Percentiles rank a stretch among this genome's conserved stretches.
Conservation (phyloP, 2,329 filamentous ascomycete genomes). For the Aspergillus ustus region DNA sequence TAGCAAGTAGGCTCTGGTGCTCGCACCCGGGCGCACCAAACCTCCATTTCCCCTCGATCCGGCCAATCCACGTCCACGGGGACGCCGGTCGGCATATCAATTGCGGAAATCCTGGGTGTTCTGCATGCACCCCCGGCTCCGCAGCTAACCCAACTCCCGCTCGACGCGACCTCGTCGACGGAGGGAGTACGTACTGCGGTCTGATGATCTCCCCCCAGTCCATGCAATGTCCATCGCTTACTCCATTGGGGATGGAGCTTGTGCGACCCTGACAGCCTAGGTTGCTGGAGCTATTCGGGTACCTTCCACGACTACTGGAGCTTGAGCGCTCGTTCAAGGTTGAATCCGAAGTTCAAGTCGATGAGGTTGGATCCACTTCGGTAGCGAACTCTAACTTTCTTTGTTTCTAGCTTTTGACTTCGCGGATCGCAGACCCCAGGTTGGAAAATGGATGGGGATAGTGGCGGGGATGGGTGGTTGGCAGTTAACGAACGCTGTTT, state of each 20-base stretch:
- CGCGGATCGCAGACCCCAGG: background rate
- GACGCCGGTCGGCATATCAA: background rate
- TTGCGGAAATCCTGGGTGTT: background rate
- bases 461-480: background rate
- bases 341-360: background rate
- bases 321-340: background rate
- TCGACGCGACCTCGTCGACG: background rate
- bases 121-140: background rate
- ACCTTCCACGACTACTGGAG: background rate
- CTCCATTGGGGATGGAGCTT: background rate
- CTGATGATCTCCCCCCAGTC: background rate
- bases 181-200: background rate
- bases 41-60: background rate
- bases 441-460: background rate
- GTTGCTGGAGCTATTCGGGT: background rate
- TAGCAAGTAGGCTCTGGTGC: background rate
- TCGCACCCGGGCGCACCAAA: background rate
- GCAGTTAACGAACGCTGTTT: background rate
- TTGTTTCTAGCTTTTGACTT: background rate
- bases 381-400: background rate
- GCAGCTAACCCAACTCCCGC: too few relatives aligned
- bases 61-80: background rate
- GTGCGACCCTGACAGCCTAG: background rate
- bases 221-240: background rate
- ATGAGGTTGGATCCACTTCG: background rate